Evolutionary conservation across 1,284 basidiomycete species (phyloP), one percentile per base, ranked within the genome.

Genomic region (Sanguinoderma infundibulare): DNA sequence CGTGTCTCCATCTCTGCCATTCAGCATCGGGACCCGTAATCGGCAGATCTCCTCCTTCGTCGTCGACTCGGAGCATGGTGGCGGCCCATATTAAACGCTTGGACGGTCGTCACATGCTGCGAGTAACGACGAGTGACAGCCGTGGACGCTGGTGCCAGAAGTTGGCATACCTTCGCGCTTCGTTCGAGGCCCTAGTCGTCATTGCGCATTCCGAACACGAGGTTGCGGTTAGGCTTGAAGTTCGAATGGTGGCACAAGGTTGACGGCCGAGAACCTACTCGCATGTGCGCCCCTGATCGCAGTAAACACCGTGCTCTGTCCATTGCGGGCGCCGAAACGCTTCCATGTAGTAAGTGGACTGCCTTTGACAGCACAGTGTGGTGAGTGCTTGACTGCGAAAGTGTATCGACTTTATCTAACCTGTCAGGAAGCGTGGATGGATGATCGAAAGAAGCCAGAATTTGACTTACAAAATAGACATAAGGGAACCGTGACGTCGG

Each of bases 111-210:
- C 60, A 59, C 56, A 44, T 50, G 20, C 57, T 32, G 20, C 47
- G 52, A 26, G 60, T 62, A 58, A 54, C 61, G 59, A 62, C 64
- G 40, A 49, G 38, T 62, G 64, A 62, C 61, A 62, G 56, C 53
- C 64, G 64, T 60, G 59, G 61, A 60, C 59, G 44, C 55, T 47
- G 52, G 57, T 65, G 55, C 59, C 58, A 65, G 58, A 42, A 51
- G 42, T 22, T 49, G 53, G 49, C 52, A 17, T 35, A 35, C 32
- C 32, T 35, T 51, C 46, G 49, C 49, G 49, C 49, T 51, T 51
- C 40, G 50, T 55, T 56, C 55, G 55, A 26, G 51, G 51, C 60
- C 64, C 60, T 39, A 38, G 40, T 65, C 64, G 64, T 65, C 60
- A 62, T 65, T 52, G 35, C 51, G 42, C 36, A 35, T 28, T 30